Conservation (phyloP, 78 protist genomes). For the Mastigamoeba balamuthi region DNA sequence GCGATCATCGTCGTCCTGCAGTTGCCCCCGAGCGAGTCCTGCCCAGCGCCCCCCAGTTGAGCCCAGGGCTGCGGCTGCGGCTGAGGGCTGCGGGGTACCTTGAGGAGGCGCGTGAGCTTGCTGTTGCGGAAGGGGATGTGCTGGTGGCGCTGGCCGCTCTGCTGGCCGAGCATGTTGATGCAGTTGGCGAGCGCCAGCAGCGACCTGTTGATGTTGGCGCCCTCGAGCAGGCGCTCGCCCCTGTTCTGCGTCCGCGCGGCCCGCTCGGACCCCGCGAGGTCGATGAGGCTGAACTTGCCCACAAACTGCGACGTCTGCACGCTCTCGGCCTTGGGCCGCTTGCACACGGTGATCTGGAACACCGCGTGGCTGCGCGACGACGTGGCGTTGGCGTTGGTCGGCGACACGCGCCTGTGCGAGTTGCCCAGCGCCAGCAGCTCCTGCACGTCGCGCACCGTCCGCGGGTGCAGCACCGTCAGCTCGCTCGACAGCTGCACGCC, state of each 20-base stretch:
- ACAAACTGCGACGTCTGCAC: not conserved
- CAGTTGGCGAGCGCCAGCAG: slow-evolving; percentile 89
- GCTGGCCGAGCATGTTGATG: slow-evolving; percentile 76
- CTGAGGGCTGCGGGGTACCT: not conserved
- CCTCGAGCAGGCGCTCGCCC: slow-evolving; percentile 72
- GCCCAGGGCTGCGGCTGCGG: slow-evolving; percentile 57
- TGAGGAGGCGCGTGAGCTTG: slow-evolving; percentile 90
- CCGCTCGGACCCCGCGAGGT: slow-evolving; percentile 91
- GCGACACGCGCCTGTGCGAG: slow-evolving; percentile 52
- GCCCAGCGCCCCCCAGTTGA: slow-evolving; percentile 55
- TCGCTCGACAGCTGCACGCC: slow-evolving; percentile 27
- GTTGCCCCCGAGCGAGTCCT: slow-evolving; percentile 87
- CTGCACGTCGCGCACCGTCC: slow-evolving; percentile 32
- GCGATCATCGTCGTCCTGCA: slow-evolving; percentile 89
- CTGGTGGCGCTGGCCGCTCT: not conserved
- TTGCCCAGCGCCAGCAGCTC: slow-evolving; percentile 59
- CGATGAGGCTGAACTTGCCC: slow-evolving; percentile 66
- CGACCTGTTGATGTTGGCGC: slow-evolving; percentile 90
- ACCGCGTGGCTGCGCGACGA: slow-evolving; percentile 94
- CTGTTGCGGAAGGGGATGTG: slow-evolving; percentile 91
- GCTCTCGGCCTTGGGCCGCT: slow-evolving; percentile 4
- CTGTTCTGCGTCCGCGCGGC: slow-evolving; percentile 62
- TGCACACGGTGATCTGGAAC: slow-evolving; percentile 40
- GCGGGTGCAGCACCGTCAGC: slow-evolving; percentile 12
- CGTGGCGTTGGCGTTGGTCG: slow-evolving; percentile 77